A percentile compares a stretch with the other conserved stretches of the same genome.
Conservation (phyloP, 345 rosid genomes). For the Streptanthus diversifolius region DNA sequence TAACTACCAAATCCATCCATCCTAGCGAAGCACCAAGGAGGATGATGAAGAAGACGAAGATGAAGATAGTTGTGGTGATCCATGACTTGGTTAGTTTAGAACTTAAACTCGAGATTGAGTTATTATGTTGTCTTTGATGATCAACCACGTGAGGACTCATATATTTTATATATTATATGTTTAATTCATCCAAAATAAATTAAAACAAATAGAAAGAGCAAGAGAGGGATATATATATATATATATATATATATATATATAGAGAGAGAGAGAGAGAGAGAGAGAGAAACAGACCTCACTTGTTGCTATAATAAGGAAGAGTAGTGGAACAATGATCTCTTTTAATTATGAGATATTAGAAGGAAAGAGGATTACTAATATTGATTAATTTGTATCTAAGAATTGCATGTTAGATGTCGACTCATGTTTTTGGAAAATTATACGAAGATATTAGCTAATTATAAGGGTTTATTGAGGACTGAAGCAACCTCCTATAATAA, state of each 20-base stretch:
- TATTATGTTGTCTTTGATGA: slow-evolving; percentile 2
- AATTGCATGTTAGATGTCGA: background rate
- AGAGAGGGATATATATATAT: no score
- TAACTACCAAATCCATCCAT: slow-evolving; percentile 29
- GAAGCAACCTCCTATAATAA: background rate
- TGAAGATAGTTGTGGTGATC: slow-evolving; percentile 18
- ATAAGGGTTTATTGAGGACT: background rate
- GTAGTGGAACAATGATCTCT: background rate
- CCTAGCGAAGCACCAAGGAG: slow-evolving; percentile 26
- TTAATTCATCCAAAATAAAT: background rate
- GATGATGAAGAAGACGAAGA: slow-evolving; percentile 33
- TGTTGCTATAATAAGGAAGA: background rate
- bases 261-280: background rate
- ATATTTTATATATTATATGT: background rate
- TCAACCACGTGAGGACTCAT: background rate
- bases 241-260: no score
- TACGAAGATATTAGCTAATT: background rate
- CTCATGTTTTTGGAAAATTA: background rate
- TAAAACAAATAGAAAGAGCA: background rate
- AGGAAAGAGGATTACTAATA: background rate
- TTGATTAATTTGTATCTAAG: background rate
- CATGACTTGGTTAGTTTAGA: slow-evolving; percentile 27
- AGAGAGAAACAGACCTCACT: background rate
- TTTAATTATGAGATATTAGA: background rate
- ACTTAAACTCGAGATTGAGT: background rate